Evolutionary conservation across 345 rosid genomes (phyloP), one percentile per base, ranked within the genome.

Genomic region (Nephelium lappaceum): DNA sequence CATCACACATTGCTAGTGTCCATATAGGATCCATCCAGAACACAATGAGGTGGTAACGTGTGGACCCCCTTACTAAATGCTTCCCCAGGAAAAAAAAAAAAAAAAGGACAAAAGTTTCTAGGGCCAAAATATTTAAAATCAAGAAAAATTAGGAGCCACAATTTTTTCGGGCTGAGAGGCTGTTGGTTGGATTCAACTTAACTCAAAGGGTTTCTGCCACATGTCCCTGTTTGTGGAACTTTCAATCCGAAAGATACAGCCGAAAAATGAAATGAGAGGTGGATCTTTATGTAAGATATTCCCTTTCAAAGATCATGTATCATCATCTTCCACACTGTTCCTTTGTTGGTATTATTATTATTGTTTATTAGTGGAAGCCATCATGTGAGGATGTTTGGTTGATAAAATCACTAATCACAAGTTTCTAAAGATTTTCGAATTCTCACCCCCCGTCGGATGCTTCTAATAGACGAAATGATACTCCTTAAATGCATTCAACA

Each of bases 71-170:
- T 27, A 0, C 6, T 27, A 6, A 24, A 70, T 18, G 19, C 27
- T 41, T 9, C 11, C 8, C 63, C 24, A 42, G 16, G 4, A 11
- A 31, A 31, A 53, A 14, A 58, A 6, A 61, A 45, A 36, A 3
- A 12, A 21, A 21, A 36, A 21, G 36, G 3, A 43, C 14, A 0
- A 18, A 18, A 61, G 51, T 7, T 27, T 7, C 21, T 51, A 4
- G n/a, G n/a, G 15, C 8, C 21, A 51, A 51, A 23, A 55, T 60
- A 74, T 61, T 51, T 61, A 75, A 66, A 66, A 51, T 15, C 5
- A 5, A n/a, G 53, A 67, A 66, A 76, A 49, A 31, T 6, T 21
- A 65, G 1, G 23, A n/a, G 18, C 78, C 78, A 76, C 78, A 53
- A 51, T 43, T 10, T 7, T 60, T 2, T 12, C 7, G n/a, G 68